phyloP scores from a whole-genome alignment of 495 filamentous ascomycete genomes.

The Baudoinia panamericana region DNA sequence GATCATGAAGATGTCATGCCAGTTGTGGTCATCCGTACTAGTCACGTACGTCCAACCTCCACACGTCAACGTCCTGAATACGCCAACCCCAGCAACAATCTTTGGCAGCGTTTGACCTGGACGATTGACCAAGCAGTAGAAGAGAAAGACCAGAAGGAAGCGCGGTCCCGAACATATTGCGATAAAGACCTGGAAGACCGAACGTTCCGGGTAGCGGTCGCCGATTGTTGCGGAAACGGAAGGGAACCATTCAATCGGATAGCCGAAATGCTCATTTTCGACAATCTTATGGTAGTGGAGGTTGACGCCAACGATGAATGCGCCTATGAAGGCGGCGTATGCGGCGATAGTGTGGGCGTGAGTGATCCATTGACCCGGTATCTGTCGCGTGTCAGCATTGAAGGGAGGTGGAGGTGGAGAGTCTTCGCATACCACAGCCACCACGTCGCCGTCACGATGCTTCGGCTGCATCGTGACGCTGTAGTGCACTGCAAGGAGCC shows the following conservation, averaged over 20 bases:
- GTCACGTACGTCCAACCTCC: slow-evolving; percentile 99
- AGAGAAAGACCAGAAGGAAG: slow-evolving; percentile 81
- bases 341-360: slow-evolving; percentile 76
- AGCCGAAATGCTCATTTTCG: slow-evolving; percentile 91
- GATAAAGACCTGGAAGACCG: slow-evolving; percentile 93
- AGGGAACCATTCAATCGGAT: slow-evolving; percentile 97
- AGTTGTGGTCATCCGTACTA: slow-evolving; percentile 94
- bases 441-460: slow-evolving; percentile 78
- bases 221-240: slow-evolving; percentile 98
- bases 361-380: slow-evolving; percentile 87
- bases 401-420: slow-evolving; percentile 4
- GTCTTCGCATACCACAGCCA: slow-evolving; percentile 47
- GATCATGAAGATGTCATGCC: slow-evolving; percentile 99
- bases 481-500: no score
- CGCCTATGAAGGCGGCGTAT: slow-evolving; percentile 82
- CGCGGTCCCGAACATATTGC: slow-evolving; percentile 89
- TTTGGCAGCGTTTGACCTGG: slow-evolving; percentile 65
- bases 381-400: slow-evolving; percentile 27
- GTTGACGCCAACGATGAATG: slow-evolving; percentile 67
- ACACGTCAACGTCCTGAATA: slow-evolving; percentile 85
- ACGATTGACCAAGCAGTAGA: slow-evolving; percentile 76
- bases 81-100: slow-evolving; percentile 62
- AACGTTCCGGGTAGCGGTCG: slow-evolving; percentile 92
- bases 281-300: slow-evolving; percentile 97
- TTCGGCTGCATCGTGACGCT: slow-evolving; percentile 69